Base-by-base conservation (phyloP, 2,329 filamentous ascomycete genomes). In the Pseudogymnoascus sp. region DNA sequence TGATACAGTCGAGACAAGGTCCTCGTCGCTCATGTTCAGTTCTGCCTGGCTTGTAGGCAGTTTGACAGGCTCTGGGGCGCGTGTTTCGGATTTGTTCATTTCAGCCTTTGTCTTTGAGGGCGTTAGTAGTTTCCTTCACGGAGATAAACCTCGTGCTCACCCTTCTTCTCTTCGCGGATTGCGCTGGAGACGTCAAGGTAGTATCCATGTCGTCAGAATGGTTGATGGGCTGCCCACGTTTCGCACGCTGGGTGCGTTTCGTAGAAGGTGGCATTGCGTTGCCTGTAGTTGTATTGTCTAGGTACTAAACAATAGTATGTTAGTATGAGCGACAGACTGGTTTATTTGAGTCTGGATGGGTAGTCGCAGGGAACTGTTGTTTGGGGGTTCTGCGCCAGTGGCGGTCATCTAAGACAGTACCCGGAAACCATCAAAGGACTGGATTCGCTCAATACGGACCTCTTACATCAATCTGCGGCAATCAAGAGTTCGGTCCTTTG, bases 121-220 rank as follows among this genome's bases (percentile, higher is more conserved):
- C 26, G 35, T 35, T 60, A 60, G 31, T 44, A 61, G 44, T 13
- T 24, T 8, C 26, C 19, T 44, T 19, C 24, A 42, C 21, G 33
- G 59, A 42, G 35, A 63, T 61, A 38, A 68, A 37, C 64, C 21
- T 70, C 73, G 59, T 74, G 84, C 83, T 80, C 83, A 60, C 85
- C 77, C 81, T 87, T 75, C 85, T 82, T 71, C 85, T 83, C 77
- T 87, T 87, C 10, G 80, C 76, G n/a, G 85, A 84, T 62, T 84
- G 81, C 64, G 80, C 82, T 13, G 85, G 84, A 3, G 85, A 87
- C 26, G 84, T 83, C 61, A 72, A 69, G 8, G 69, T 67, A 19
- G 70, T 56, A 35, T 72, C 71, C 62, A 67, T 60, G 61, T 67
- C 61, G 26, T 69, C 68, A 33, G 35, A 35, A 26, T 40, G 40